These are phyloP conservation scores for Selaginella moellendorffii DNA, from an alignment of 75 land plant genomes.

Conservation along the genomic window DNA sequence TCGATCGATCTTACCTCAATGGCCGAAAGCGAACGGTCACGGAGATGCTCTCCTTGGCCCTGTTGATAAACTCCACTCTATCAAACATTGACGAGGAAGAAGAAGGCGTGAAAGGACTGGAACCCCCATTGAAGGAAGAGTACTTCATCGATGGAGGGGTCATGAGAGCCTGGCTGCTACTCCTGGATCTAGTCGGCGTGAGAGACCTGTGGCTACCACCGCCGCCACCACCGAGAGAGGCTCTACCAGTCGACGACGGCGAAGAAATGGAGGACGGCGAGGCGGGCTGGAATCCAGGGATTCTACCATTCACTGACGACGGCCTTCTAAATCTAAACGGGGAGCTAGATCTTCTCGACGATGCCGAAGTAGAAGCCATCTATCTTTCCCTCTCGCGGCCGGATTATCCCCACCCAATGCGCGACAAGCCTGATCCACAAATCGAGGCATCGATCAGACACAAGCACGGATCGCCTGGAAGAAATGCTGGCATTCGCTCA, in stretches of 20 bases:
- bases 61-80: constrained; percentile 12
- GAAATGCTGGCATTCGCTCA: no score
- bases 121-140: background rate
- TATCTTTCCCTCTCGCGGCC: background rate
- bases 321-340: background rate
- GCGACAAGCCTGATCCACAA: no score
- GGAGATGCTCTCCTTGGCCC: constrained; percentile 52
- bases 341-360: background rate
- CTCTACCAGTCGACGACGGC: background rate
- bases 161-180: background rate
- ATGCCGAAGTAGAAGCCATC: background rate
- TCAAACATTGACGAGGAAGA: no score
- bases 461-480: no score
- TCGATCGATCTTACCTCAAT: constrained; percentile 33
- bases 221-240: background rate
- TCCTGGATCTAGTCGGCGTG: background rate
- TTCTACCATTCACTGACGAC: background rate
- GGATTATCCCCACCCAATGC: no score
- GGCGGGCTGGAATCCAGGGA: background rate
- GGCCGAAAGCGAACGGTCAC: constrained; percentile 52
- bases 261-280: background rate
- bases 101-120: background rate
- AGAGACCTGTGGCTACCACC: background rate
- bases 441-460: no score
- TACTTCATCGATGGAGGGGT: background rate